phyloP scores from a whole-genome alignment of 441 rosid species.

The Gossypium lobatum region DNA sequence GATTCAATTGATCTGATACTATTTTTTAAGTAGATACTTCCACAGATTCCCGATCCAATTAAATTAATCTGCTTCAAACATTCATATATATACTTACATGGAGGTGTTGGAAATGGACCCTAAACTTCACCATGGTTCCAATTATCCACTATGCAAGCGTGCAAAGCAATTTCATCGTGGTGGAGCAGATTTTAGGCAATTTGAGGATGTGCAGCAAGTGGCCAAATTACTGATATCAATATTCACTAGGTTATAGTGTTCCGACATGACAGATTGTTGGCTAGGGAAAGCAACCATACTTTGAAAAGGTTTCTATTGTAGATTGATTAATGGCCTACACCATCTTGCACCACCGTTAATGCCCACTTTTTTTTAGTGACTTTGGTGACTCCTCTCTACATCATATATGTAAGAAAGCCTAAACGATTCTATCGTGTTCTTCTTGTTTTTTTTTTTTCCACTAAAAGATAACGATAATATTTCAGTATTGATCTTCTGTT shows the following conservation, averaged over 20 bases:
- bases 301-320: neutral
- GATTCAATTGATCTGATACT: too few species aligned
- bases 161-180: neutral
- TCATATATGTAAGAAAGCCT: neutral
- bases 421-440: too few species aligned
- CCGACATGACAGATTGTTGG: neutral
- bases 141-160: neutral
- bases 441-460: too few species aligned
- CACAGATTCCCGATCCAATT: too few species aligned
- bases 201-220: neutral
- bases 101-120: too few species aligned
- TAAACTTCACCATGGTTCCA: too few species aligned
- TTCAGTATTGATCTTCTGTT: too few species aligned
- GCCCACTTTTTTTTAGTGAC: neutral
- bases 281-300: neutral
- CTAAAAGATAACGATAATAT: too few species aligned
- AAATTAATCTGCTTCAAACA: too few species aligned
- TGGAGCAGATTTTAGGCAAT: neutral
- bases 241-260: neutral
- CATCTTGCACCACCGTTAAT: neutral
- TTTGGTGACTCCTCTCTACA: neutral
- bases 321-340: neutral
- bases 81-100: too few species aligned
- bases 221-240: neutral
- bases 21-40: too few species aligned